Evolutionary conservation across 768 basidiomycete species (phyloP).

Genomic region (Leccinum disarticulatum): DNA sequence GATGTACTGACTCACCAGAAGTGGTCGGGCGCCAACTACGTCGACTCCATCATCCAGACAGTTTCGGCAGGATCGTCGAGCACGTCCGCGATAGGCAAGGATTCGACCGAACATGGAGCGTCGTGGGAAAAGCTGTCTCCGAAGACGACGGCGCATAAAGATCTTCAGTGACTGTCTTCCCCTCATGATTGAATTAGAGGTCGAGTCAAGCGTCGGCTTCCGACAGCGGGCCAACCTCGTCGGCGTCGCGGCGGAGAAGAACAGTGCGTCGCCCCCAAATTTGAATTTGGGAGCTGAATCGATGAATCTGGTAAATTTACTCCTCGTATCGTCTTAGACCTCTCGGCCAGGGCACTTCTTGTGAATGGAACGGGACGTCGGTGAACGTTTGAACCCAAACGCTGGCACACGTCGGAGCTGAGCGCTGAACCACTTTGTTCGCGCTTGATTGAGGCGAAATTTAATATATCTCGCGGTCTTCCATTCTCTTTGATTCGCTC

Average conservation of each 20-base stretch:
- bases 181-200: constrained; percentile 4
- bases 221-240: constrained; percentile 2
- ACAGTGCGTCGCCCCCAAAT: neutral
- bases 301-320: constrained; percentile 12
- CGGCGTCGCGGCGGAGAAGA: neutral
- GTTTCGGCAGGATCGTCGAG: constrained; percentile 88
- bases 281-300: constrained; percentile 1
- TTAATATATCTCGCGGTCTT: neutral
- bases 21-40: constrained; percentile 94
- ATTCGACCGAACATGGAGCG: constrained; percentile 77
- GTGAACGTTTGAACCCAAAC: neutral
- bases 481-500: constrained; percentile 10
- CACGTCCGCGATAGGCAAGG: constrained; percentile 79
- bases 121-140: constrained; percentile 15
- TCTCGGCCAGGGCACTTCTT: neutral
- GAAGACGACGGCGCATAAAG: constrained; percentile 12
- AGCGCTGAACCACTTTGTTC: neutral
- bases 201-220: constrained; percentile 1
- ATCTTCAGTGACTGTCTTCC: neutral
- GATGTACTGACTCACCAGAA: constrained; percentile 94
- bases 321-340: neutral
- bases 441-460: neutral
- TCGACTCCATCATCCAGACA: constrained; percentile 80
- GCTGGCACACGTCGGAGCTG: neutral
- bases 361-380: constrained; percentile 4